Evolutionary conservation across 2,329 filamentous ascomycete genomes (phyloP), one percentile per base, ranked within the genome.

Genomic region (Xylariaceae sp.): DNA sequence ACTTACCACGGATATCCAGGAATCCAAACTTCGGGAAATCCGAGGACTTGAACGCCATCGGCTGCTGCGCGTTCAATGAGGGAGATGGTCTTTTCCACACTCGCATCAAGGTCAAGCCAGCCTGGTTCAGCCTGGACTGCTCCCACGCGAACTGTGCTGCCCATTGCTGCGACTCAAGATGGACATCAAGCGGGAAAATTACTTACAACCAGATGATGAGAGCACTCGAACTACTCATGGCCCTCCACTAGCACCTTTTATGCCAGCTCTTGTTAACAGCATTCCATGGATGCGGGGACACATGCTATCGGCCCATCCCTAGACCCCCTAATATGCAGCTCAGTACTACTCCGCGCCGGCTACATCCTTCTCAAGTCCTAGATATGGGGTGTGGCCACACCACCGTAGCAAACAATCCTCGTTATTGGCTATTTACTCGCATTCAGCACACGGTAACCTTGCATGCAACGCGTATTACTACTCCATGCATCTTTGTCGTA

Each of bases 101-200:
- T 75, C 0, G 68, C 79, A 7, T 78, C 71, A 2, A 88, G 76
- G 62, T 88, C 81, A 7, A 88, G 74, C 83, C 84, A 88, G 1
- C 74, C 77, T 0, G 84, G 83, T 67, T 87, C 85, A 5, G 80
- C 78, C 65, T 88, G 84, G 0, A 81, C 77, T 12, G 81, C 80
- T 23, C 78, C 81, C 4, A 83, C 77, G 32, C 70, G 68, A 46
- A 69, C 50, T 26, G 47, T 67, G 9, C 50, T 61, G 23, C 56
- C 59, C 61, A 66, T 67, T 32, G 37, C 57, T 44, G 23, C 48
- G 44, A 10, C 10, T 48, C 20, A 21, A 40, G 45, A 19, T 29
- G 54, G 42, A 46, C n/a, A 49, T 50, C 48, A 26, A 40, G 23
- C 21, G 20, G 26, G 16, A 40, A 37, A 10, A 32, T 51, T 49